Percentiles rank a stretch among this genome's conserved stretches.
Evolutionary conservation across 768 basidiomycete genomes (phyloP).

Genomic region (Crassisporium funariophilum): DNA sequence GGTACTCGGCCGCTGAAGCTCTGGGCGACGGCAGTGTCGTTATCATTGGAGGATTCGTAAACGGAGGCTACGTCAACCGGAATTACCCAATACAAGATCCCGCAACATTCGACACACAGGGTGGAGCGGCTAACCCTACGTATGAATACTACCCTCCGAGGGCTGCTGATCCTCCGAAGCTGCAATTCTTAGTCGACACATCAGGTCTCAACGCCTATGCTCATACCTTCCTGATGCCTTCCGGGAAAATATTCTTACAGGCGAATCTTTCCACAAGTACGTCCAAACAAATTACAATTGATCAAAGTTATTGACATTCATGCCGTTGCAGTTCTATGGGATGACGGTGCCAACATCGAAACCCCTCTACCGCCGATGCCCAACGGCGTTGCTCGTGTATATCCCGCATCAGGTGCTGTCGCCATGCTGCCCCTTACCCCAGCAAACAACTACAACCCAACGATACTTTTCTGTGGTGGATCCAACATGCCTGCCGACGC

Average conservation of each 20-base stretch:
- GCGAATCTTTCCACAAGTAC: constrained; percentile 77
- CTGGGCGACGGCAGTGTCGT: constrained; percentile 76
- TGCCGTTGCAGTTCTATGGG: constrained; percentile 25
- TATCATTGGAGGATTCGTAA: constrained; percentile 80
- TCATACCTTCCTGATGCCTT: constrained; percentile 72
- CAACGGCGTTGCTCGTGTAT: constrained; percentile 72
- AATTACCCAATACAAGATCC: constrained; percentile 74
- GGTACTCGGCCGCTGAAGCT: constrained; percentile 80
- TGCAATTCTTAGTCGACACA: constrained; percentile 70
- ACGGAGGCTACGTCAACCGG: constrained; percentile 79
- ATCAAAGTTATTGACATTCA: constrained; percentile 1
- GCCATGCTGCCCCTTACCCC: constrained; percentile 92
- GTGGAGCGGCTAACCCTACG: constrained; percentile 77
- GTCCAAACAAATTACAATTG: constrained; percentile 29
- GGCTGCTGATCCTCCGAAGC: constrained; percentile 46
- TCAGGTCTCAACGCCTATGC: constrained; percentile 81
- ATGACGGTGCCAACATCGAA: constrained; percentile 54
- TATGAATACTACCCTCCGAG: constrained; percentile 81
- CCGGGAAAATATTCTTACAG: constrained; percentile 80
- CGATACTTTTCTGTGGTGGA: constrained; percentile 91
- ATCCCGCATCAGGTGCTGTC: constrained; percentile 86
- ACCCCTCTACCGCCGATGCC: constrained; percentile 75
- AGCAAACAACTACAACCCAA: constrained; percentile 83
- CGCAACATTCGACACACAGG: constrained; percentile 50
- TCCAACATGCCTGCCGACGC: constrained; percentile 68